Evolutionary conservation across 345 rosid species (phyloP), one percentile per base, ranked within the genome.

Genomic region (Passiflora organensis): DNA sequence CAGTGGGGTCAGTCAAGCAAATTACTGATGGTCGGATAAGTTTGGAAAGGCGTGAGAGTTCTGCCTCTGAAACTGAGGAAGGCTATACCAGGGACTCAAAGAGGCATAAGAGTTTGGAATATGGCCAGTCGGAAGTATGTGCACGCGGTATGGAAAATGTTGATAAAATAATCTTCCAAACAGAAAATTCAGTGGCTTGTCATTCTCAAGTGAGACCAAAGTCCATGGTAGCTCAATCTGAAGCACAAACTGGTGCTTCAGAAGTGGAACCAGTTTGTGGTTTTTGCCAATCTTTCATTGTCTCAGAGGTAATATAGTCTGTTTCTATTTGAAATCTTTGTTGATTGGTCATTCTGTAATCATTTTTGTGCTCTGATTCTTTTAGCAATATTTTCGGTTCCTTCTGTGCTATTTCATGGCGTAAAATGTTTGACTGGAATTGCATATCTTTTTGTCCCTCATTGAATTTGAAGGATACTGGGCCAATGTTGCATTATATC

Each of bases 401-500:
- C 37, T 48, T 28, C 34, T 28, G 22, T 9, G 11, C 23, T 1
- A 48, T 16, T 19, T 6, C 8, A 6, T 17, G 9, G 25, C 18
- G 38, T 10, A 23, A 13, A 21, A 3, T 15, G 34, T 53, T 14
- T 17, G 28, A 6, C 23, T 0, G 11, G 39, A 18, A 28, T 52
- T 28, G 15, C 24, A 17, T 21, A 10, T 55, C 17, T 38, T 44
- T 41, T 14, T 46, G 16, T n/a, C 6, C 17, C 24, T 13, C 15
- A 15, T 48, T 54, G 9, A 19, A 43, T 32, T 67, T 56, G 11
- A 49, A 91, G 97, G 74, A 59, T 41, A 79, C 86, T 58, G 97
- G 95, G 28, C 73, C 77, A 43, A 85, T 91, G 91, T 55, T 82
- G 67, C 96, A 83, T 70, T 87, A 68, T 66, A 44, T 56, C 19